Base-by-base conservation (phyloP, 2,329 filamentous ascomycete genomes). In the Penicillium decumbens region DNA sequence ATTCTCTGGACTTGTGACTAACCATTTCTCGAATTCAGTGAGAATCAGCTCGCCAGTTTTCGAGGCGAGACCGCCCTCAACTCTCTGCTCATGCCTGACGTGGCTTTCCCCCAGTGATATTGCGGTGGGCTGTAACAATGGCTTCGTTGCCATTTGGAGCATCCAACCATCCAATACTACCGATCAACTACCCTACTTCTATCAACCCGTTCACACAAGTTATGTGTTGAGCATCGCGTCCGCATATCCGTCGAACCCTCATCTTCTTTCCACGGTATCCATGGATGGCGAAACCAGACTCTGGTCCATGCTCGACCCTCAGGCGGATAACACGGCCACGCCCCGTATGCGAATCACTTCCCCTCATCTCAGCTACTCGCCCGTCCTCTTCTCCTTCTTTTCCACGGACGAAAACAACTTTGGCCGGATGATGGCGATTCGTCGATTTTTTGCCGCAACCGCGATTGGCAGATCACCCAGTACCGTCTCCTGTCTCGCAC, bases 81-180 rank as follows among this genome's bases (percentile, higher is more conserved):
- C 78, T 2, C 61, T 84, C 3, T 82, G 75, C 54, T 81, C 80
- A 7, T 77, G 73, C 51, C 54, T 84, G 10, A 67, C 76, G 15
- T 85, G 81, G 80, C 65, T 83, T 12, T 81, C 79, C 9, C 71
- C 74, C 2, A 76, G 70, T 12, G 75, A 80, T 33, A 66, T 85
- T 45, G 76, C 76, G 3, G 77, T 77, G 18, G 79, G 77, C 27
- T 79, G 76, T 45, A 75, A 81, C 6, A 77, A 80, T 55, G 82
- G 82, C 3, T 78, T 72, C 47, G 66, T 84, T 3, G 77, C 74
- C 4, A 65, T 83, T 23, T 84, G 77, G 73, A 77, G 72, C 52
- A 66, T 74, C 49, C 44, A 55, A n/a, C 50, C 61, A 47, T 53
- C 55, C 6, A 47, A 50, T 7, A 32, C 47, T 3, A 33, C 59